Conservation (phyloP, 1,139 yeast genomes). For the Hyphopichia burtonii region DNA sequence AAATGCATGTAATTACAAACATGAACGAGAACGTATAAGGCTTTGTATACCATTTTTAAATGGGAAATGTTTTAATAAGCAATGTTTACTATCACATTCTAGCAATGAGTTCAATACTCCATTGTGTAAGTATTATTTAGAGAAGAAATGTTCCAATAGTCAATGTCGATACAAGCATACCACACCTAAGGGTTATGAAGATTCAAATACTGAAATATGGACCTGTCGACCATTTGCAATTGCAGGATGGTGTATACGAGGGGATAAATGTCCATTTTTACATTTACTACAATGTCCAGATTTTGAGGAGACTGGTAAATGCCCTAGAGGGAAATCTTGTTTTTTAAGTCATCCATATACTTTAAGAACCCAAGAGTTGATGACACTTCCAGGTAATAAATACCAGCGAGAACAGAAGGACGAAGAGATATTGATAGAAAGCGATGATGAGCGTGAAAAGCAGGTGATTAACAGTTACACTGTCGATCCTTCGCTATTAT, state of each 20-base stretch:
- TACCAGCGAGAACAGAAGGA: constrained; percentile 13
- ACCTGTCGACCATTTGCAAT: constrained; percentile 68
- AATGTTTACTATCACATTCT: constrained; percentile 58
- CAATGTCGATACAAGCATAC: constrained; percentile 55
- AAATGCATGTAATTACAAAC: constrained; percentile 53
- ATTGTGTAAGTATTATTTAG: constrained; percentile 53
- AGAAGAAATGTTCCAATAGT: constrained; percentile 52
- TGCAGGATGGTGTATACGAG: constrained; percentile 68
- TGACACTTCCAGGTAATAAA: constrained; percentile 19
- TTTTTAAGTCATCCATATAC: constrained; percentile 45
- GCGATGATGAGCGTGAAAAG: constrained; percentile 12
- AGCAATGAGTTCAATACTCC: constrained; percentile 67
- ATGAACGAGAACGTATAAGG: constrained; percentile 49
- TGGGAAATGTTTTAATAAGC: constrained; percentile 46
- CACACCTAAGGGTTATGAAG: constrained; percentile 33
- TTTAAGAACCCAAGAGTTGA: constrained; percentile 26
- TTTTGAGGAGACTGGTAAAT: constrained; percentile 56
- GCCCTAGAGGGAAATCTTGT: constrained; percentile 53
- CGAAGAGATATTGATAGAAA: constrained; percentile 32
- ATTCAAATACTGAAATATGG: constrained; percentile 40
- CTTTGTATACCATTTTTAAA: constrained; percentile 53
- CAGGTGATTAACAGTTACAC: constrained; percentile 33
- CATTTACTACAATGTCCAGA: constrained; percentile 74
- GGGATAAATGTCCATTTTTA: constrained; percentile 53
- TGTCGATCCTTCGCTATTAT: constrained; percentile 28